phyloP scores from a whole-genome alignment of 1,139 yeast species.

The Kodamaea sp. region DNA sequence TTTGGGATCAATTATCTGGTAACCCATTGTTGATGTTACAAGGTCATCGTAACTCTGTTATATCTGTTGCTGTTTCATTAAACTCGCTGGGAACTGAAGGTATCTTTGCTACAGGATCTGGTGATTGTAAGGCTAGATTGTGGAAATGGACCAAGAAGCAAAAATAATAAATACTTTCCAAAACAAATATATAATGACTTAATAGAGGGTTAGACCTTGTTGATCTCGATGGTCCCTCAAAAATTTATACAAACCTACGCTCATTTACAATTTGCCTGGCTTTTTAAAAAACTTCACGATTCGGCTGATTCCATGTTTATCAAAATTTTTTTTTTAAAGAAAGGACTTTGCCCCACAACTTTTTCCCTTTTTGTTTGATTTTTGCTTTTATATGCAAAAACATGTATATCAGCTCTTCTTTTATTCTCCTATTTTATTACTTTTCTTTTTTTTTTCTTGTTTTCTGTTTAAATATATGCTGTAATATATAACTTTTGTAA shows the following conservation, averaged over 20 bases:
- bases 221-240: too few relatives aligned
- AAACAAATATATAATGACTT: neutral
- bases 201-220: neutral
- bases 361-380: neutral
- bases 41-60: slow-evolving; percentile 95
- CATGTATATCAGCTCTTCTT: neutral
- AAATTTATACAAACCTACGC: too few relatives aligned
- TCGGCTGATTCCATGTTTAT: neutral
- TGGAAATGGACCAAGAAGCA: slow-evolving; percentile 66
- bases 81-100: slow-evolving; percentile 68
- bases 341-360: neutral
- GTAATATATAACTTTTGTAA: slow-evolving; percentile 2
- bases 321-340: neutral
- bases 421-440: neutral
- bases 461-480: slow-evolving; percentile 2
- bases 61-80: slow-evolving; percentile 86
- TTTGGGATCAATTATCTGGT: slow-evolving; percentile 94
- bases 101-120: slow-evolving; percentile 95
- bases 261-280: too few relatives aligned
- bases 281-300: too few relatives aligned
- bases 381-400: neutral
- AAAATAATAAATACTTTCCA: slow-evolving; percentile 1
- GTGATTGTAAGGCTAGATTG: slow-evolving; percentile 95
- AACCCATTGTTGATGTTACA: slow-evolving; percentile 94
- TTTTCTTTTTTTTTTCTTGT: slow-evolving; percentile 2